Evolutionary conservation across 2,329 filamentous ascomycete species (phyloP).

Genomic region (Trichoderma citrinoviride): DNA sequence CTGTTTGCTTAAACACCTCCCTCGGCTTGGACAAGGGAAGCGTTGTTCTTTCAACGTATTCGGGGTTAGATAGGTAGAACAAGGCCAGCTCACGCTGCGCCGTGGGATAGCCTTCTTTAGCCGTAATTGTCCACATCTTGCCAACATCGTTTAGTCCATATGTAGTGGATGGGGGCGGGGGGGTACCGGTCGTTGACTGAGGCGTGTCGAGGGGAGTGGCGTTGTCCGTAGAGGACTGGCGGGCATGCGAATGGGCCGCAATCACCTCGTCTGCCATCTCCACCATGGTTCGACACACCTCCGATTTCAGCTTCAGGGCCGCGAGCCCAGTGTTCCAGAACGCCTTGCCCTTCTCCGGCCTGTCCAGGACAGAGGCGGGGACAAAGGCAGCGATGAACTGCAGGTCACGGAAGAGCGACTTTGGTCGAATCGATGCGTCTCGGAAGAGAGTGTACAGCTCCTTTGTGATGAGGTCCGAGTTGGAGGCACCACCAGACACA

Average conservation of each 20-base stretch:
- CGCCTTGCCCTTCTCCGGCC: slow-evolving; percentile 66
- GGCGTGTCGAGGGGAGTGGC: slow-evolving; percentile 31
- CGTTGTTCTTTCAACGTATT: slow-evolving; percentile 75
- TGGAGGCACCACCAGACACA: slow-evolving; percentile 49
- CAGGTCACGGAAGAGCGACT: slow-evolving; percentile 76
- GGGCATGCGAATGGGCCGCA: slow-evolving; percentile 62
- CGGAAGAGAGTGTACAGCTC: slow-evolving; percentile 67
- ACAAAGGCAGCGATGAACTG: slow-evolving; percentile 71
- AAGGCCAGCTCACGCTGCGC: slow-evolving; percentile 92
- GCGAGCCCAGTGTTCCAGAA: slow-evolving; percentile 90
- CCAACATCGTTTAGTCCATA: slow-evolving; percentile 78
- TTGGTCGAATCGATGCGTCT: slow-evolving; percentile 67
- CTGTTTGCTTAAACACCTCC: slow-evolving; percentile 86
- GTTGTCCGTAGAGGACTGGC: slow-evolving; percentile 44
- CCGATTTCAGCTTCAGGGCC: slow-evolving; percentile 82
- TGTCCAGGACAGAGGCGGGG: slow-evolving; percentile 58
- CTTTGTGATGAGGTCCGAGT: slow-evolving; percentile 63
- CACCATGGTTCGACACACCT: slow-evolving; percentile 77
- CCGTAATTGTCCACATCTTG: slow-evolving; percentile 87
- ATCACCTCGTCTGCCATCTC: slow-evolving; percentile 57
- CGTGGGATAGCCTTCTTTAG: slow-evolving; percentile 78
- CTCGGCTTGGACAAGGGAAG: slow-evolving; percentile 79
- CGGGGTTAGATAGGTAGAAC: slow-evolving; percentile 88
- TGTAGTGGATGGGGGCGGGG: slow-evolving; percentile 53
- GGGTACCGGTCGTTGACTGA: slow-evolving; percentile 41